These are phyloP conservation scores for Paramecium bursaria DNA, from an alignment of 73 alveolate genomes.

Conservation along the genomic window DNA sequence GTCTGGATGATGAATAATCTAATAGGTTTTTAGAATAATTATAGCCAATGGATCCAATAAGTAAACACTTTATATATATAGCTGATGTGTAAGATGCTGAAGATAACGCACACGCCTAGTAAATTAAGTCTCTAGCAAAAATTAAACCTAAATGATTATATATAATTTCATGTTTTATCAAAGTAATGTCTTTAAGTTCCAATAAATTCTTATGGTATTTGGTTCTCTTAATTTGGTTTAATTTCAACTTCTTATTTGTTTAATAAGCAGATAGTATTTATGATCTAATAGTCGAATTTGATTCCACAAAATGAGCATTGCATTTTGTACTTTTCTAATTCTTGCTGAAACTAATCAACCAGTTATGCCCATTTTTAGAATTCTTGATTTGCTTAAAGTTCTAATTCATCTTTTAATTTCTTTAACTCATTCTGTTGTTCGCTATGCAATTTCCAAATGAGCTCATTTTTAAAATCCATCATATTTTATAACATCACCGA, in stretches of 20 bases:
- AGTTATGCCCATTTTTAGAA: background rate
- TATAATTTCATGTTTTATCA: too few relatives aligned
- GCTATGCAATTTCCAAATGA: slow-evolving; percentile 3
- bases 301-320: slow-evolving; percentile 22
- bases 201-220: too few relatives aligned
- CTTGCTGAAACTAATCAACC: background rate
- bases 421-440: background rate
- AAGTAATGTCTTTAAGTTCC: too few relatives aligned
- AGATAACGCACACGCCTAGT: too few relatives aligned
- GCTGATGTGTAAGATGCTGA: too few relatives aligned
- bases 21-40: too few relatives aligned
- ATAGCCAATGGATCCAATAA: too few relatives aligned
- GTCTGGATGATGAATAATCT: too few relatives aligned
- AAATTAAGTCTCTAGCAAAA: too few relatives aligned
- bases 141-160: too few relatives aligned
- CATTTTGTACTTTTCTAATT: background rate
- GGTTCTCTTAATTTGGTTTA: too few relatives aligned
- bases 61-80: too few relatives aligned
- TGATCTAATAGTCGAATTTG: slow-evolving; percentile 2
- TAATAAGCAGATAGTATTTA: slow-evolving; percentile 1
- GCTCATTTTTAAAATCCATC: slow-evolving; percentile 37
- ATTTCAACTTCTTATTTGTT: background rate
- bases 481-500: background rate
- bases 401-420: background rate
- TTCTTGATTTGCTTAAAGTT: background rate